Percentiles rank a stretch among this genome's conserved stretches.
These are phyloP conservation scores for Cercospora zeae-maydis DNA, from an alignment of 2,329 filamentous ascomycete genomes.

Conservation along the genomic window DNA sequence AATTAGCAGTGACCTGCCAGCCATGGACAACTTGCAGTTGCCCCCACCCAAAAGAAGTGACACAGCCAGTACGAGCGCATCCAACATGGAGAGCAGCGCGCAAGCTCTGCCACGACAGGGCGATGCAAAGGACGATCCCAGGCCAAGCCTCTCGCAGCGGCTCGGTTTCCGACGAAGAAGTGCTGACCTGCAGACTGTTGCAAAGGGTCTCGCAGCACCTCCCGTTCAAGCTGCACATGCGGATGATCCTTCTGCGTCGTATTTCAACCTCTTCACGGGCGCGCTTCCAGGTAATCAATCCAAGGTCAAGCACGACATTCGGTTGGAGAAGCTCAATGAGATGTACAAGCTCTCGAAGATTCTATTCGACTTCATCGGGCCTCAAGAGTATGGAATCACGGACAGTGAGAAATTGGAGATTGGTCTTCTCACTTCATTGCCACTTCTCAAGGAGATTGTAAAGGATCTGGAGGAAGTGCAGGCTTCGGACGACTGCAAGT, in stretches of 20 bases:
- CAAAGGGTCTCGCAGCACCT: slow-evolving; percentile 11
- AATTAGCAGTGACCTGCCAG: neutral
- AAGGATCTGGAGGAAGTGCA: slow-evolving; percentile 96
- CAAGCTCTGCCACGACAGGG: slow-evolving; percentile 3
- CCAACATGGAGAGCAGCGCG: slow-evolving; percentile 15
- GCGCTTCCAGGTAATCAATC: slow-evolving; percentile 50
- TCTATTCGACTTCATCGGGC: slow-evolving; percentile 96
- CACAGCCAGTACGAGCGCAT: slow-evolving; percentile 20
- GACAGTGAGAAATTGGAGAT: slow-evolving; percentile 98
- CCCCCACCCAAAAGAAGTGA: slow-evolving; percentile 26
- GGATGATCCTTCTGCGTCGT: slow-evolving; percentile 56
- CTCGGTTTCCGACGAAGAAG: slow-evolving; percentile 54
- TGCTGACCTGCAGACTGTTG: slow-evolving; percentile 38
- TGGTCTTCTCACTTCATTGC: slow-evolving; percentile 86
- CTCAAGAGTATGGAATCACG: slow-evolving; percentile 95
- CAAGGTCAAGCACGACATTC: slow-evolving; percentile 76
- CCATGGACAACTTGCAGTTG: slow-evolving; percentile 18
- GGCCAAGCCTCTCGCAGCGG: slow-evolving; percentile 41
- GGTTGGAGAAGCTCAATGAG: slow-evolving; percentile 84
- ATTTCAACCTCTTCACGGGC: slow-evolving; percentile 87
- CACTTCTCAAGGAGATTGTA: slow-evolving; percentile 92
- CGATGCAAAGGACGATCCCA: slow-evolving; percentile 13
- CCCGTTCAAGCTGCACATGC: slow-evolving; percentile 20
- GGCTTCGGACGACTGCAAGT: slow-evolving; percentile 87
- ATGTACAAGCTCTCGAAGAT: slow-evolving; percentile 92